Evolutionary conservation across 495 filamentous ascomycete genomes (phyloP).

Genomic region (Neurospora sp.): DNA sequence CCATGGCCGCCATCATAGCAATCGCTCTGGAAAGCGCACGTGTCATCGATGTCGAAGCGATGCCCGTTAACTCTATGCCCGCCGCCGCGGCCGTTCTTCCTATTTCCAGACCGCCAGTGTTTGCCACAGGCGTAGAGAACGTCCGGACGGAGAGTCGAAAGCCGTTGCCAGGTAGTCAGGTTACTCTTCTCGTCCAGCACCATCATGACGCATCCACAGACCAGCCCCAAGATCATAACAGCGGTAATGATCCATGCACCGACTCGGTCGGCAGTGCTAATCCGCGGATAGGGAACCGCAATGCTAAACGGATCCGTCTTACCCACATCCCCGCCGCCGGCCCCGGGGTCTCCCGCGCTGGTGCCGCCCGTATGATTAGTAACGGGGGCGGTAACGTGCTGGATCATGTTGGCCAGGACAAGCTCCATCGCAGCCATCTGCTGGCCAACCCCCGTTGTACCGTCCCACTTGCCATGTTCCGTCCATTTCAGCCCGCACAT

Average conservation of each 20-base stretch:
- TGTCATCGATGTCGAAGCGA: not conserved
- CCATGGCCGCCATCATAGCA: not conserved
- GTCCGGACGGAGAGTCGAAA: not conserved
- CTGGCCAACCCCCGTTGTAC: constrained; percentile 51
- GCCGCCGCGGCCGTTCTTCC: not conserved
- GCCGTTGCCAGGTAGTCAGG: not conserved
- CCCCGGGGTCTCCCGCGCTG: constrained; percentile 59
- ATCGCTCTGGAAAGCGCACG: not conserved
- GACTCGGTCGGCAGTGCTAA: constrained; percentile 44
- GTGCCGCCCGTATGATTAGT: constrained; percentile 63
- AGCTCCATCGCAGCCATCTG: constrained; percentile 63
- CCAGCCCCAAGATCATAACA: constrained; percentile 21
- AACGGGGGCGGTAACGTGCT: constrained; percentile 39
- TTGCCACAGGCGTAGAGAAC: not conserved
- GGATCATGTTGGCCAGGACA: constrained; percentile 49
- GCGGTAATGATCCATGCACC: constrained; percentile 54
- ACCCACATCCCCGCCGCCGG: constrained; percentile 41
- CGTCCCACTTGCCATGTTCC: constrained; percentile 41
- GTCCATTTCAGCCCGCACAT: constrained; percentile 68
- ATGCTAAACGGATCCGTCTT: constrained; percentile 13
- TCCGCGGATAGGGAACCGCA: constrained; percentile 13
- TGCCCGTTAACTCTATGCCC: not conserved
- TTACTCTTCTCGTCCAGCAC: constrained; percentile 20
- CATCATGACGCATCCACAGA: constrained; percentile 27
- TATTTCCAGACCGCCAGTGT: not conserved